A percentile compares a stretch with the other conserved stretches of the same genome.
Evolutionary conservation across 805 yeast species (phyloP).

Genomic region (Candida germanica): DNA sequence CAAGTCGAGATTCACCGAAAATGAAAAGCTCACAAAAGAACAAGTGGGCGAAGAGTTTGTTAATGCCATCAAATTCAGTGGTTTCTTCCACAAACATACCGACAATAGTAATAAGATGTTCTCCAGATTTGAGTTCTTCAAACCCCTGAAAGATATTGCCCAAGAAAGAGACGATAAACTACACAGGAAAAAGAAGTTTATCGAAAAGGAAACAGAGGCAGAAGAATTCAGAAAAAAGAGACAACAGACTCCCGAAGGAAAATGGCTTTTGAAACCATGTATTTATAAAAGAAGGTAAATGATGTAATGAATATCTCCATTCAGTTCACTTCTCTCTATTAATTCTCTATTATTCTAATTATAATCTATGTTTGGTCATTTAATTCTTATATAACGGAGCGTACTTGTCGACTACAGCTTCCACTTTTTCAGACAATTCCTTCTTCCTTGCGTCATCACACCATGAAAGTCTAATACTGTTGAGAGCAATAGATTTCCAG

Average conservation of each 20-base stretch:
- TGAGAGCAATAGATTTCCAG: conserved; percentile 64
- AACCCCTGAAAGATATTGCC: conserved; percentile 70
- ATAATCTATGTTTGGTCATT: too few species aligned
- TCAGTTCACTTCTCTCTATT: not conserved
- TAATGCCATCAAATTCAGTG: conserved; percentile 68
- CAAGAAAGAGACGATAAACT: conserved; percentile 60
- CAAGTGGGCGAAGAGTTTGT: conserved; percentile 74
- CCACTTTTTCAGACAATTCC: conserved; percentile 45
- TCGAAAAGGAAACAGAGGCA: conserved; percentile 65
- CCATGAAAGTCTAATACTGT: conserved; percentile 74
- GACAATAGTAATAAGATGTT: conserved; percentile 91
- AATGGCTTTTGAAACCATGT: conserved; percentile 93
- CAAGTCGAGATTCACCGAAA: conserved; percentile 82
- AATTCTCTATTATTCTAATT: too few species aligned
- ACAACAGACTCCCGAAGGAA: conserved; percentile 62
- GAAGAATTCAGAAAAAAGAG: conserved; percentile 59
- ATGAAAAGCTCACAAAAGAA: conserved; percentile 20
- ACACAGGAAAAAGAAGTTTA: conserved; percentile 61
- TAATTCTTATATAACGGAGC: not conserved
- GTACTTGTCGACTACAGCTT: conserved; percentile 40
- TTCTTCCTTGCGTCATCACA: conserved; percentile 54
- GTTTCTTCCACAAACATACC: conserved; percentile 84
- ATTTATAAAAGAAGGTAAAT: conserved; percentile 75
- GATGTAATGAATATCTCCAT: not conserved
- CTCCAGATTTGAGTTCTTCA: conserved; percentile 89